Evolutionary conservation across 148 eudicot genomes (phyloP).

Genomic region (Persicaria tinctoria): DNA sequence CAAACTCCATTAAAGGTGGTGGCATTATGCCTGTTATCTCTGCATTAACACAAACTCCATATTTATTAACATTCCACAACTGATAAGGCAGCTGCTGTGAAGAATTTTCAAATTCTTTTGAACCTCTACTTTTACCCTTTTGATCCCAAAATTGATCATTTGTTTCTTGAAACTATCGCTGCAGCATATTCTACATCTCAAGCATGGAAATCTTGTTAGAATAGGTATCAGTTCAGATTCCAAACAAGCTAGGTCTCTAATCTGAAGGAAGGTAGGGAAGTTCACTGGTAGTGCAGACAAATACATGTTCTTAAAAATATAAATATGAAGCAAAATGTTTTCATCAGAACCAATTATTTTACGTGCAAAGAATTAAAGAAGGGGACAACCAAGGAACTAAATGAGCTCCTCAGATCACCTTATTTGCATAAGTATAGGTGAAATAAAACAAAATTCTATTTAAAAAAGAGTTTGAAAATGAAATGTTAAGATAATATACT

Average conservation of each 20-base stretch:
- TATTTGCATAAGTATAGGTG: neutral
- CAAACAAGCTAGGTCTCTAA: neutral
- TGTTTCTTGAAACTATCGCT: constrained; percentile 57
- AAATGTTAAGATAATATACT: constrained; percentile 34
- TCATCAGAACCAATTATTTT: neutral
- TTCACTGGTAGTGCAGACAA: neutral
- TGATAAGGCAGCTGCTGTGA: constrained; percentile 71
- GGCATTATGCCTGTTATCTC: constrained; percentile 95
- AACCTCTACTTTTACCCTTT: constrained; percentile 20
- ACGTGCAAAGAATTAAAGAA: neutral
- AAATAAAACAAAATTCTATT: neutral
- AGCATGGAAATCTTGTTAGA: constrained; percentile 25
- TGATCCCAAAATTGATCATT: constrained; percentile 49
- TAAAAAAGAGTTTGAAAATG: neutral
- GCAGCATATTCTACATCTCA: constrained; percentile 65
- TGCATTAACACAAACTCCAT: constrained; percentile 83
- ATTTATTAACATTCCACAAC: constrained; percentile 84
- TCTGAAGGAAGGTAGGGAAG: neutral
- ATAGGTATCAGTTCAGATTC: constrained; percentile 10
- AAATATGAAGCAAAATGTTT: neutral
- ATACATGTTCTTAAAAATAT: neutral
- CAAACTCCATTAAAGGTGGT: constrained; percentile 84
- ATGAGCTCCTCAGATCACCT: neutral
- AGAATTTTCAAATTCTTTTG: constrained; percentile 37
- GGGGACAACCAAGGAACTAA: neutral